Base-by-base conservation (phyloP, 306 rosid species). In the Ceratonia siliqua region DNA sequence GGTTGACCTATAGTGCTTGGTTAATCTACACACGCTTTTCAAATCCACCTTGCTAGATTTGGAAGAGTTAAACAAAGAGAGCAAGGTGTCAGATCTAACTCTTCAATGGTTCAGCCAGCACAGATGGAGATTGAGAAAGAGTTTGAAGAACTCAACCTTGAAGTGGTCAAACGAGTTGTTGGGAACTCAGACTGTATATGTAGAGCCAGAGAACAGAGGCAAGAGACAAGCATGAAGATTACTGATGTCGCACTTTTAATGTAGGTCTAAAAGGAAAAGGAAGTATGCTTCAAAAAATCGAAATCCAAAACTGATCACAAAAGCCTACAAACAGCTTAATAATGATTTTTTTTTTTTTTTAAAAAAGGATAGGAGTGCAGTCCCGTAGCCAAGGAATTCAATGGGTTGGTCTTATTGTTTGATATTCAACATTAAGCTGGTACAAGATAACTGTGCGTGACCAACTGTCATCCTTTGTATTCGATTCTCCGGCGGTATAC, bases 1-100 rank as follows among this genome's bases (percentile, higher is more conserved):
- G 56, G 11, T 56, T 24, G 81, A 84, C 39, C 3, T 56, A 10
- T 63, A 80, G 41, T 49, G 49, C 75, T 54, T 70, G 45, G 21
- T 62, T 64, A 17, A 22, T 65, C 55, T 2, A 38, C 33, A 0
- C 18, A 18, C 10, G 36, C 36, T 61, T 49, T 10, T 2, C 3
- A 32, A 46, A 48, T 56, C 45, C 53, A 17, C 21, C 57, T 13
- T 3, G 8, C 41, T 38, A 70, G 73, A 58, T 71, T 63, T 75
- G 62, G 35, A 74, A 24, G 46, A 54, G 38, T 43, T 39, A 48
- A 74, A 69, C 78, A 55, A 42, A 58, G 46, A 21, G 41, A 38
- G 61, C 45, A n/a, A 67, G 11, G 57, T 5, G n/a, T 64, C 21
- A 14, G 7, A 13, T 21, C 56, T 27, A 3, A 48, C 25, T 66